Evolutionary conservation across 192 early-diverging fungal species (phyloP), one percentile per base, ranked within the genome.

Genomic region (Coemansia sp.): DNA sequence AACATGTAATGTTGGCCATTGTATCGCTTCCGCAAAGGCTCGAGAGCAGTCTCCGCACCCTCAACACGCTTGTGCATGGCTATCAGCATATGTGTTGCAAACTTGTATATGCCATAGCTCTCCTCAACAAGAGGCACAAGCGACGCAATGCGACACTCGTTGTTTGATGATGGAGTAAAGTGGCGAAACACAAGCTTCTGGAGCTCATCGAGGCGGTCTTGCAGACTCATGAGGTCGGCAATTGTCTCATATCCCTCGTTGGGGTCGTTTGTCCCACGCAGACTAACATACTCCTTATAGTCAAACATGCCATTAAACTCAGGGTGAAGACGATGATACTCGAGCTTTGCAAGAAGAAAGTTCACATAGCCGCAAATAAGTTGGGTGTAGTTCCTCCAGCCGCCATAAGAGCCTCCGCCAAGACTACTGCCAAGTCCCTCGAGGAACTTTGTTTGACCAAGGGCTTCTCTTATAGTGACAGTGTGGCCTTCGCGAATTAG

Each of bases 171-270:
- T 16, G 86, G 83, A 39, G 91, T 87, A 79, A 99, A 93, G 70
- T 91, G 88, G 41, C 74, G 80, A 73, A 99, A 94, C 15, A 99
- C 89, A 1, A 91, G 84, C 73, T 93, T 94, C 68, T 95, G 94
- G 80, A 99, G 92, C 67, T 88, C 83, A 63, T 99, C 93, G 48
- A 97, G 90, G 52, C 92, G 91, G 69, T 97, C 94, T 69, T 98
- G 91, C 56, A 99, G 86, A 55, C 78, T 89, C 85, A 99, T 89
- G 51, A 99, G 81, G 67, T 99, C 95, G 52, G 87, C 91, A 77
- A 99, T 99, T 15, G 95, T 98, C 66, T 99, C 97, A 76, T 94
- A 99, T 85, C 97, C 97, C 87, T 97, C 97, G 77, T 99, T 97
- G 26, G 97, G 97, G 80, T 99, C 97, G 66, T 97, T 93, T 55